Conservation (phyloP, 441 rosid genomes). For the Capsella rubella region DNA sequence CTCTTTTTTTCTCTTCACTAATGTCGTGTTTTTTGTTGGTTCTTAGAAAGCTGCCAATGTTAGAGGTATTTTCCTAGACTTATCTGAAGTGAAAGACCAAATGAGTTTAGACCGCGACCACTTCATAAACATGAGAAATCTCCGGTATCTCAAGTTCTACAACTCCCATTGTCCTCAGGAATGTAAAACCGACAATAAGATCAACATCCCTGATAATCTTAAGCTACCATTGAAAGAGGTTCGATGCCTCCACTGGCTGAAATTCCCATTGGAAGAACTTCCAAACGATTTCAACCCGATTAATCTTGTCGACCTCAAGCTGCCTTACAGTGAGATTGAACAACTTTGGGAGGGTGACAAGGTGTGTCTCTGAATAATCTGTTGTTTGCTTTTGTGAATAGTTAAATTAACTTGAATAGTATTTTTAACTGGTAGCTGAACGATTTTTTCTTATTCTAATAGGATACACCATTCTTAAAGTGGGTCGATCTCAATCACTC, state of each 20-base stretch:
- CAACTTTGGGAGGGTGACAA: constrained; percentile 27
- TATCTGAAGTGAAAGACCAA: not conserved
- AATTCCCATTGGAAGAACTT: constrained; percentile 23
- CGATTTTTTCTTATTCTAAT: not conserved
- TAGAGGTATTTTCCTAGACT: constrained; percentile 32
- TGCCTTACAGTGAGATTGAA: constrained; percentile 9
- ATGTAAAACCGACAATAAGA: not conserved
- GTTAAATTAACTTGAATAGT: not conserved
- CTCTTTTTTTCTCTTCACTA: not conserved
- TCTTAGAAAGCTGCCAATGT: not conserved
- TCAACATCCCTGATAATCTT: not conserved
- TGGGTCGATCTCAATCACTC: constrained; percentile 35
- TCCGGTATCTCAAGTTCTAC: constrained; percentile 17
- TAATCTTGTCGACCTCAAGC: constrained; percentile 22
- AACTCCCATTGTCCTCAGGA: constrained; percentile 16
- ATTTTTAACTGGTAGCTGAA: not conserved
- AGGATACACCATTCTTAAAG: constrained; percentile 15
- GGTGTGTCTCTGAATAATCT: constrained; percentile 7
- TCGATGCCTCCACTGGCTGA: constrained; percentile 25
- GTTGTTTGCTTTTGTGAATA: not conserved
- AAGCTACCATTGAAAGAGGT: not conserved
- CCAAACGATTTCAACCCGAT: not conserved
- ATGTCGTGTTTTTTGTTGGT: not conserved
- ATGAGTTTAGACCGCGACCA: not conserved
- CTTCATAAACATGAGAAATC: constrained; percentile 11